A percentile compares a stretch with the other conserved stretches of the same genome.
phyloP scores from a whole-genome alignment of 1,284 basidiomycete species.

The Austroboletus rostrupii region DNA sequence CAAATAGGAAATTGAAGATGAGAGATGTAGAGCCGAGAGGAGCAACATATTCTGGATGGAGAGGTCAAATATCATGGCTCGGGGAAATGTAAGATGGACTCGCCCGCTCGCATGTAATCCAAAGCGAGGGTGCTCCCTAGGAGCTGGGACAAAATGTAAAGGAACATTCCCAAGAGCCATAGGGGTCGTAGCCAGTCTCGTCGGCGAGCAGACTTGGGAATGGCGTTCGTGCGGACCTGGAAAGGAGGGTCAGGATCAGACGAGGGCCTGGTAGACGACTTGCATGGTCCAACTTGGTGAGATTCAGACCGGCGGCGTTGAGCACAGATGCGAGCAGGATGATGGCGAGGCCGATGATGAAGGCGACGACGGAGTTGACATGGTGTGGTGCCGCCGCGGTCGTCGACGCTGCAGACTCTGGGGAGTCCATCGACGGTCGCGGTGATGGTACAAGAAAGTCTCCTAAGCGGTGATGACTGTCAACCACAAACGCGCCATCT shows the following conservation, averaged over 20 bases:
- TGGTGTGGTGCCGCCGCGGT: slow-evolving; percentile 32
- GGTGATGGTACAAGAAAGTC: slow-evolving; percentile 13
- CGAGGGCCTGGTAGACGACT: slow-evolving; percentile 18
- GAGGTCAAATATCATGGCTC: slow-evolving; percentile 26
- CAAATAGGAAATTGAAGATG: slow-evolving; percentile 87
- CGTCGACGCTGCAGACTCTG: slow-evolving; percentile 11
- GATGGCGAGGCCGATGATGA: slow-evolving; percentile 78
- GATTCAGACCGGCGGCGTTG: slow-evolving; percentile 81
- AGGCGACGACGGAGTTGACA: slow-evolving; percentile 63
- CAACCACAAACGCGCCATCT: background rate
- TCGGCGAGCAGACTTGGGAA: slow-evolving; percentile 65
- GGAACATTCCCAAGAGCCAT: slow-evolving; percentile 79
- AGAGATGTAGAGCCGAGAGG: slow-evolving; percentile 81
- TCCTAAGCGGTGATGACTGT: slow-evolving; percentile 14
- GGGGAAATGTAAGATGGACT: background rate
- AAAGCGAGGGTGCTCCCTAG: slow-evolving; percentile 83
- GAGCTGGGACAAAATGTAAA: slow-evolving; percentile 82
- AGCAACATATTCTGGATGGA: slow-evolving; percentile 70
- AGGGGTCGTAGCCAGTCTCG: slow-evolving; percentile 75
- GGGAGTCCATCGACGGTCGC: slow-evolving; percentile 15
- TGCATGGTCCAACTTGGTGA: slow-evolving; percentile 83
- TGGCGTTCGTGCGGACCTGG: slow-evolving; percentile 64
- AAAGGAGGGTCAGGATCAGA: background rate
- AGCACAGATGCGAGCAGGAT: slow-evolving; percentile 74
- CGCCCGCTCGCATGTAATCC: slow-evolving; percentile 82